Conservation (phyloP, 352 stramenopile genomes). For the Peronospora farinosa region DNA sequence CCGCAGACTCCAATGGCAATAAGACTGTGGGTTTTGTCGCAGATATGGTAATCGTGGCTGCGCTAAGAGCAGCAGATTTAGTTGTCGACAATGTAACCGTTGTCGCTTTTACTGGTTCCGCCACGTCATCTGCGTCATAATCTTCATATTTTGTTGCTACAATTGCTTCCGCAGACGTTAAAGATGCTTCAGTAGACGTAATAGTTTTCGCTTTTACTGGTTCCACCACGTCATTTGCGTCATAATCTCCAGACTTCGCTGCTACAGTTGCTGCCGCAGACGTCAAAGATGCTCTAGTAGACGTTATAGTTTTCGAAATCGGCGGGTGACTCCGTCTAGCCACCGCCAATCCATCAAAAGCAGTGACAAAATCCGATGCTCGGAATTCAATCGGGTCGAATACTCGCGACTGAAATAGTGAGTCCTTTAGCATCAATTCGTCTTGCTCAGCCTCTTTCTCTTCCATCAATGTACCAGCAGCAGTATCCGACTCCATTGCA, state of each 20-base stretch:
- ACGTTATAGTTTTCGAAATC: constrained; percentile 4
- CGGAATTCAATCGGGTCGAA: constrained; percentile 41
- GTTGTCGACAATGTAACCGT: not conserved
- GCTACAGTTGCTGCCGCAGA: not conserved
- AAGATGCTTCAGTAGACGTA: constrained; percentile 7
- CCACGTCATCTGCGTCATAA: constrained; percentile 4
- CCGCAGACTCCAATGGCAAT: not conserved
- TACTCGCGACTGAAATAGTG: constrained; percentile 31
- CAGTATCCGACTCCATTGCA: not conserved
- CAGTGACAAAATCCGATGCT: constrained; percentile 37
- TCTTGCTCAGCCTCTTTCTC: not conserved
- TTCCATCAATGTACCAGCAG: not conserved
- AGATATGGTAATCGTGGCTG: constrained; percentile 1
- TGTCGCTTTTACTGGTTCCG: constrained; percentile 2
- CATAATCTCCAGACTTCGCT: not conserved
- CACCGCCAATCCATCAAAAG: constrained; percentile 32
- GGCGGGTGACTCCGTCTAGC: constrained; percentile 32
- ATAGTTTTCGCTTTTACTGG: constrained; percentile 7
- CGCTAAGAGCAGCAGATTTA: not conserved
- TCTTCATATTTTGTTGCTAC: not conserved
- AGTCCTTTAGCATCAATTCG: constrained; percentile 1
- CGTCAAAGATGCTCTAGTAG: constrained; percentile 8
- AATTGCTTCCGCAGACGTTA: constrained; percentile 1
- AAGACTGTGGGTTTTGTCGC: not conserved
- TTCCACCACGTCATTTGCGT: constrained; percentile 6